Base-by-base conservation (phyloP, 1,284 basidiomycete species). In the Apiotrichum veenhuisii region DNA sequence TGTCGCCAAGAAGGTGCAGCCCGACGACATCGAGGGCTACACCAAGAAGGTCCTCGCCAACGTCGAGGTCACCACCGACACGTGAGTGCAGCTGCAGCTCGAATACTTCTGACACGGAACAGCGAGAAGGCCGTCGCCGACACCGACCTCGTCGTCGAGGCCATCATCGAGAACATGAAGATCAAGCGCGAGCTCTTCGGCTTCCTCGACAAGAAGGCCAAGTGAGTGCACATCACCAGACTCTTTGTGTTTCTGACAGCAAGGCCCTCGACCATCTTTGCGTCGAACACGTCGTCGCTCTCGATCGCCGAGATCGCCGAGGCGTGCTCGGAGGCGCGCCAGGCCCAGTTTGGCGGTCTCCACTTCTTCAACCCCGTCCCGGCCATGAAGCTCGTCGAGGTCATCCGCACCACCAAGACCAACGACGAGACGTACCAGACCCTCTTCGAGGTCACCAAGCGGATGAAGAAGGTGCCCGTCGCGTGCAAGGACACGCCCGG, bases 381-480 rank as follows among this genome's bases (percentile, higher is more conserved):
- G 38, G 80, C 81, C 60, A 84, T 84, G 82, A 82, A 83, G 70
- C 77, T 81, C 37, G 80, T 84, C 49, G 82, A 84, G 72, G 76
- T 83, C 57, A 78, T 83, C 55, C 74, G 77, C 45, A 81, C 81
- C 23, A 60, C 68, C 34, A 61, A 80, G 54, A 84, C 82, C 18
- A 76, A 72, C 23, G 73, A 79, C n/a, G 76, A 74, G 50, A 80
- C 80, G 0, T 78, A 74, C 54, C 66, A 79, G 27, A 69, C 80
- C 2, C 71, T 84, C 12, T 67, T 78, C 14, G 79, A 78, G 20
- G 76, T 83, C 17, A 80, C 80, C 47, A 72, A 77, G 58, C 64
- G 72, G 54, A 81, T 83, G 80, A 76, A 78, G 57, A 84, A 84
- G 73, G 69, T 73, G 9, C 79, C 82, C 14, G 82, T 84, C 26